A percentile compares a stretch with the other conserved stretches of the same genome.
These are phyloP conservation scores for Phlyctochytrium arcticum DNA, from an alignment of 192 early-diverging fungal genomes.

Conservation along the genomic window DNA sequence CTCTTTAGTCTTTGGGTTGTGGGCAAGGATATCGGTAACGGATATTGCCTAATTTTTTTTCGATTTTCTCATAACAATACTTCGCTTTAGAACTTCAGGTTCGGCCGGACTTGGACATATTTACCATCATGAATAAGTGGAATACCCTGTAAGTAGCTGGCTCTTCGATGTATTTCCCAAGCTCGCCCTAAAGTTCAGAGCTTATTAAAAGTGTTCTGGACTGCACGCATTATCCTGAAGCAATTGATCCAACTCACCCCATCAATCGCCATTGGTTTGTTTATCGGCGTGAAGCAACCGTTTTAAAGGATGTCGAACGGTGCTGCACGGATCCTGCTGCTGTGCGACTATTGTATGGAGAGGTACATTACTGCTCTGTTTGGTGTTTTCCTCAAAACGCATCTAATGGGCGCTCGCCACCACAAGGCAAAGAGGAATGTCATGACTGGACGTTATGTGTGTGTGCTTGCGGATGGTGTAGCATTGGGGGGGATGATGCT, in stretches of 20 bases:
- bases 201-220: constrained; percentile 38
- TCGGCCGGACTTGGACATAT: constrained; percentile 43
- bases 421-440: constrained; percentile 51
- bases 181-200: not conserved
- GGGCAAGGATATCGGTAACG: constrained; percentile 49
- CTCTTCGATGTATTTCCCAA: not conserved
- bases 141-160: constrained; percentile 21
- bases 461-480: constrained; percentile 41
- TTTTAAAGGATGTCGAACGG: constrained; percentile 33
- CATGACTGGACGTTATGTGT: constrained; percentile 45
- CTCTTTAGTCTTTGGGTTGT: constrained; percentile 58
- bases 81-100: constrained; percentile 46
- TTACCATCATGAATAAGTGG: constrained; percentile 47
- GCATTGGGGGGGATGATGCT: constrained; percentile 46
- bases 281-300: constrained; percentile 45
- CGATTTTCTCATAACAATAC: not conserved
- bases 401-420: not conserved
- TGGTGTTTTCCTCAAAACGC: not conserved
- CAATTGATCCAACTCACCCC: constrained; percentile 39
- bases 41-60: not conserved
- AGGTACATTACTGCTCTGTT: constrained; percentile 33
- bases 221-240: constrained; percentile 58
- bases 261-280: constrained; percentile 55
- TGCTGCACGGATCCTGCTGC: constrained; percentile 28
- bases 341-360: constrained; percentile 49